These are phyloP conservation scores for Mycena floridula DNA, from an alignment of 768 basidiomycete genomes.

Conservation along the genomic window DNA sequence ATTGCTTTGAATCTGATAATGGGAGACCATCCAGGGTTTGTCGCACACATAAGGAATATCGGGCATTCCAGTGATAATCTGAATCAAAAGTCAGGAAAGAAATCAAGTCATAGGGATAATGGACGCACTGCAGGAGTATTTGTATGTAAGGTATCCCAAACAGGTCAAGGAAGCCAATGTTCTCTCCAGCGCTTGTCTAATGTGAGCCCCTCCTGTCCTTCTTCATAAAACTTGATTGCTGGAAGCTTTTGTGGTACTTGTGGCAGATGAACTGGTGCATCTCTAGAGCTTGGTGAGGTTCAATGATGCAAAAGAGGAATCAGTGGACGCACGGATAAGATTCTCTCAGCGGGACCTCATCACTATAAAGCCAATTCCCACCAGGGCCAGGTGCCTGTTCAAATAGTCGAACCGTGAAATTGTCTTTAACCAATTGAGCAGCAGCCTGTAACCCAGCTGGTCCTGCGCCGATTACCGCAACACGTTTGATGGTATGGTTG, in stretches of 20 bases:
- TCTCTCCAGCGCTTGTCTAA: slow-evolving; percentile 11
- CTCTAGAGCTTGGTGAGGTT: not conserved
- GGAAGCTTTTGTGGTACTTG: slow-evolving; percentile 6
- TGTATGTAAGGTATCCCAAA: slow-evolving; percentile 11
- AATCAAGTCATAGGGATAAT: no score
- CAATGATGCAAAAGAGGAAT: not conserved
- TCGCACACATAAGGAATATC: slow-evolving; percentile 14
- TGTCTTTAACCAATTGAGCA: not conserved
- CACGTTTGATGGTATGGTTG: no score
- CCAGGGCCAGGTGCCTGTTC: slow-evolving; percentile 14
- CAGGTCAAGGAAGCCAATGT: slow-evolving; percentile 14
- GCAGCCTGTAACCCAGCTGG: no score
- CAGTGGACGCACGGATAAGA: slow-evolving; percentile 11
- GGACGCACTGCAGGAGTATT: slow-evolving; percentile 15
- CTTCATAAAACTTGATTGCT: slow-evolving; percentile 8
- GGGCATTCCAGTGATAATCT: slow-evolving; percentile 15
- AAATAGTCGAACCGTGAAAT: slow-evolving; percentile 13
- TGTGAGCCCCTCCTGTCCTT: slow-evolving; percentile 9
- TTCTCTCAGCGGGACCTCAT: slow-evolving; percentile 13
- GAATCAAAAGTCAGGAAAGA: no score
- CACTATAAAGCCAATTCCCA: no score
- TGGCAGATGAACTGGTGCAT: slow-evolving; percentile 3
- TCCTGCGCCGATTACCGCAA: no score
- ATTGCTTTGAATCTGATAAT: no score
- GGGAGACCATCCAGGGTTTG: slow-evolving; percentile 10